A percentile compares a stretch with the other conserved stretches of the same genome.
These are phyloP conservation scores for Purpureocillium lavendulum DNA, from an alignment of 2,329 filamentous ascomycete genomes.

Conservation along the genomic window DNA sequence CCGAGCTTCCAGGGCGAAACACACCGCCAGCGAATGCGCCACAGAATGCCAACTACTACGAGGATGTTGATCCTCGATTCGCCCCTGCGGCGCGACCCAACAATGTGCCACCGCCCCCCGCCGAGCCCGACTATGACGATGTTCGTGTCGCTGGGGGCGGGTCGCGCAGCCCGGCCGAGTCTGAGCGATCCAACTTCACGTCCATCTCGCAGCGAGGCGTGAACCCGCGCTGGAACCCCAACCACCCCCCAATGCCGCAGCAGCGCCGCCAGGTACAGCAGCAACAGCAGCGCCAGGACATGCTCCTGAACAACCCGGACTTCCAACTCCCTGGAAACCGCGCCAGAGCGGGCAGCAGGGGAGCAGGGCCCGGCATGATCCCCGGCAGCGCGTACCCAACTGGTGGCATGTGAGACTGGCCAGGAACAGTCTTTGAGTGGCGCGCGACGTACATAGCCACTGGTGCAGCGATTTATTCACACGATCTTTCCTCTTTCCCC, in stretches of 20 bases:
- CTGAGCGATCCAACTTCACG: conserved; percentile 79
- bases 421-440: too few relatives aligned
- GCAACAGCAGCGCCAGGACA: conserved; percentile 59
- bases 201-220: conserved; percentile 81
- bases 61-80: conserved; percentile 88
- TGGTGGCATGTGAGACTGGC: conserved; percentile 2
- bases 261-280: conserved; percentile 39
- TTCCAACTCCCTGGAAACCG: conserved; percentile 59
- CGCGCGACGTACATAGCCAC: too few relatives aligned
- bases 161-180: conserved; percentile 64
- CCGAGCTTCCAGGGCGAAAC: conserved; percentile 27
- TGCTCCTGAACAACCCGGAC: conserved; percentile 78
- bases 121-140: conserved; percentile 51
- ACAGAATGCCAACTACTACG: conserved; percentile 60
- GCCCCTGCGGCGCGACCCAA: conserved; percentile 33
- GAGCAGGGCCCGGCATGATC: conserved; percentile 34
- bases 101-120: conserved; percentile 15
- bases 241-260: conserved; percentile 34
- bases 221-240: conserved; percentile 77
- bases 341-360: conserved; percentile 10
- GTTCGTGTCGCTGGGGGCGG: conserved; percentile 41
- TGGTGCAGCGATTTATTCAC: too few relatives aligned
- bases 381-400: conserved; percentile 45
- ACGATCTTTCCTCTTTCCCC: too few relatives aligned
- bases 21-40: conserved; percentile 23